phyloP scores from a whole-genome alignment of 1,139 yeast genomes.

The Debaryomyces subglobosus region DNA sequence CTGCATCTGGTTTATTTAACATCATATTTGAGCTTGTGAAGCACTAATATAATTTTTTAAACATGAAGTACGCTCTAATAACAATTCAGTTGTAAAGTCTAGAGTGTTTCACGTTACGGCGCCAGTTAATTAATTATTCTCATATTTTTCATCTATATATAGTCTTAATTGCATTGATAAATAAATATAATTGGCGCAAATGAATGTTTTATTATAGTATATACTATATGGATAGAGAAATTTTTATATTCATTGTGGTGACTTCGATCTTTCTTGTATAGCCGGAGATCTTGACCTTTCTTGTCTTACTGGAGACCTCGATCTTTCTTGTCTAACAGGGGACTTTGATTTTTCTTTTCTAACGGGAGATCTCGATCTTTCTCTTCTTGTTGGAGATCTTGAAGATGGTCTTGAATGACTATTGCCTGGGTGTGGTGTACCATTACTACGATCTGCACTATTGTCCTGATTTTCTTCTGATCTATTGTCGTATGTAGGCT shows the following conservation, averaged over 20 bases:
- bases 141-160: too few relatives aligned
- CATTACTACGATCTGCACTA: constrained; percentile 15
- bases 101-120: too few relatives aligned
- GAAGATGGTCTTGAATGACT: constrained; percentile 44
- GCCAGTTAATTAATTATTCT: too few relatives aligned
- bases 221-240: not conserved
- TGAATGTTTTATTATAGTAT: not conserved
- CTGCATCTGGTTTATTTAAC: not conserved
- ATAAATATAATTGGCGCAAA: not conserved
- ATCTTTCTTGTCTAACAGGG: constrained; percentile 33
- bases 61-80: not conserved
- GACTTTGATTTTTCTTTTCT: constrained; percentile 46
- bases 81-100: too few relatives aligned
- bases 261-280: not conserved
- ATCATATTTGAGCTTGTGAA: not conserved
- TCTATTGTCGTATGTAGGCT: constrained; percentile 25
- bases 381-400: constrained; percentile 42
- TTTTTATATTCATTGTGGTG: not conserved
- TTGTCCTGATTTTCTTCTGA: constrained; percentile 14
- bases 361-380: constrained; percentile 45
- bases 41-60: not conserved
- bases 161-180: too few relatives aligned
- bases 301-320: constrained; percentile 11
- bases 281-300: not conserved
- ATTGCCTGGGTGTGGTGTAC: constrained; percentile 21